Evolutionary conservation across 805 yeast genomes (phyloP).

Genomic region (Schwanniomyces vanrijiae): DNA sequence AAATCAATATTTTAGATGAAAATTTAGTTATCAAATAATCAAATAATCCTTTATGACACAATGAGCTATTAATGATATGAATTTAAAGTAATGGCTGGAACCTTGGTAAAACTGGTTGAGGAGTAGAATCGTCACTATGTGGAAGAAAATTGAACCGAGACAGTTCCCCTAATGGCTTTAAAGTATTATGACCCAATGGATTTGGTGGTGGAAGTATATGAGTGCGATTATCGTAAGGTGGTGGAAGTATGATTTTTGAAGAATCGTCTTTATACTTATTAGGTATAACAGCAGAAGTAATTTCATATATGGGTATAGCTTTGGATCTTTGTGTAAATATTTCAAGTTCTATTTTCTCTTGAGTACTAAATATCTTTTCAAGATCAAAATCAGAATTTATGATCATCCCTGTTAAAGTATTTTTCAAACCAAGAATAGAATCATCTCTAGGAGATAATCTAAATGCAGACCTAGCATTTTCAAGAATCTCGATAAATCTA

Average conservation of each 20-base stretch:
- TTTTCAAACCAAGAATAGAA: constrained; percentile 25
- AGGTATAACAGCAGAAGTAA: constrained; percentile 32
- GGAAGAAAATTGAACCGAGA: constrained; percentile 17
- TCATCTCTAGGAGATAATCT: constrained; percentile 21
- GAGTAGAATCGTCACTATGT: constrained; percentile 18
- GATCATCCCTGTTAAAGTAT: constrained; percentile 21
- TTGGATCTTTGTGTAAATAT: constrained; percentile 33
- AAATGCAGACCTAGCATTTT: constrained; percentile 75
- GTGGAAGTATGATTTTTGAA: constrained; percentile 33
- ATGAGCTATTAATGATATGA: too few relatives aligned
- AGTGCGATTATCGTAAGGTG: constrained; percentile 23
- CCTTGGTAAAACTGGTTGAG: constrained; percentile 27
- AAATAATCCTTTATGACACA: too few relatives aligned
- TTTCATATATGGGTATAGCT: constrained; percentile 36
- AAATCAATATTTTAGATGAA: too few relatives aligned
- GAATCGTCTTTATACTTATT: constrained; percentile 12
- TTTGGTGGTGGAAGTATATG: constrained; percentile 1
- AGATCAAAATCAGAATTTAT: constrained; percentile 35
- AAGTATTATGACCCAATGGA: constrained; percentile 1
- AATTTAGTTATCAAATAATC: too few relatives aligned
- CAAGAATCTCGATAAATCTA: constrained; percentile 70
- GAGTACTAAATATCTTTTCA: constrained; percentile 35
- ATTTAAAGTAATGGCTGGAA: constrained; percentile 25
- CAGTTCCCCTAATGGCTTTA: constrained; percentile 1
- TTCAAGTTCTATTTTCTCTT: constrained; percentile 35